phyloP scores from a whole-genome alignment of 345 rosid species.

The Carallia pectinifolia region DNA sequence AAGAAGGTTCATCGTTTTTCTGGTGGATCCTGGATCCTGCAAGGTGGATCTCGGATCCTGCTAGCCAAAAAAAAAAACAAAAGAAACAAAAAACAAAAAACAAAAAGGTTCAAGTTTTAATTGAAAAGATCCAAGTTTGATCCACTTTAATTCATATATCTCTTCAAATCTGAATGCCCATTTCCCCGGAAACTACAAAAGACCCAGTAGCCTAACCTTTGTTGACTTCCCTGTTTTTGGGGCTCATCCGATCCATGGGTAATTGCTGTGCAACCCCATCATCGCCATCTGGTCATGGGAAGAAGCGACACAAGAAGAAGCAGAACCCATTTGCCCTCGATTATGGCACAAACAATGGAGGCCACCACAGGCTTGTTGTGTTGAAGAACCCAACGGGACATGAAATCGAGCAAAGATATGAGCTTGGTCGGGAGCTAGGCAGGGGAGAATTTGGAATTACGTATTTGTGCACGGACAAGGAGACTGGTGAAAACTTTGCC shows the following conservation, averaged over 20 bases:
- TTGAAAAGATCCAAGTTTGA: not conserved
- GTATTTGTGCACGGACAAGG: conserved; percentile 30
- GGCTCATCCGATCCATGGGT: conserved; percentile 22
- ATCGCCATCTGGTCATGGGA: not conserved
- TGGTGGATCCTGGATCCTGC: conserved; percentile 10
- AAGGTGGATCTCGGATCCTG: too few relatives aligned
- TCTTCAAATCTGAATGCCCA: conserved; percentile 19
- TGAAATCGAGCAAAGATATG: conserved; percentile 29
- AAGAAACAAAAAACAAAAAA: not conserved
- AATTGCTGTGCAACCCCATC: conserved; percentile 33
- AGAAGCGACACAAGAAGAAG: conserved; percentile 24
- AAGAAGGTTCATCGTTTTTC: not conserved
- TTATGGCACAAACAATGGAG: conserved; percentile 9
- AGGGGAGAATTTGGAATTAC: conserved; percentile 40
- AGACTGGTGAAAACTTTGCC: conserved; percentile 25
- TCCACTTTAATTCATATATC: conserved; percentile 1
- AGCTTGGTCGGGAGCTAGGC: conserved; percentile 34
- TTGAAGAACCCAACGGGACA: conserved; percentile 24
- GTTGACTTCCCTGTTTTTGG: not conserved
- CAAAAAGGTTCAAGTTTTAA: conserved; percentile 11
- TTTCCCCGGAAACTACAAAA: not conserved
- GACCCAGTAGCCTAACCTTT: not conserved
- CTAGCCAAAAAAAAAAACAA: too few relatives aligned
- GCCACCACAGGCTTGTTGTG: conserved; percentile 19
- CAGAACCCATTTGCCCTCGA: conserved; percentile 24